A percentile compares a stretch with the other conserved stretches of the same genome.
phyloP scores from a whole-genome alignment of 139 green algal genomes.

The Chlamydomonas sphaeroides region DNA sequence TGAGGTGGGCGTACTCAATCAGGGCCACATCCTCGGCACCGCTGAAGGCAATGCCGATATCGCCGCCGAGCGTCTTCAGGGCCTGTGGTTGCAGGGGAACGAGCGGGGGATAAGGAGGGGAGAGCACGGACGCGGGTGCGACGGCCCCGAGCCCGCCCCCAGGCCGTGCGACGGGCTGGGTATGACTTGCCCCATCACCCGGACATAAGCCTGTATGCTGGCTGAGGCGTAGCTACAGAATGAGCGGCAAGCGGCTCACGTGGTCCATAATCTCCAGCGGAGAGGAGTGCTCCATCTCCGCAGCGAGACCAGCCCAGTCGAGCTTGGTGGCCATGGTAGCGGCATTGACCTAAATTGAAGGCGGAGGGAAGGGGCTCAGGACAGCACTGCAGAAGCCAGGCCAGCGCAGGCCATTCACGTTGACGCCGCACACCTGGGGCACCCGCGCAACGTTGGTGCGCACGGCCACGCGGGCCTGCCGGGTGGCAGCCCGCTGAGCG shows the following conservation, averaged over 20 bases:
- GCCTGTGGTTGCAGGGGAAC: too few relatives aligned
- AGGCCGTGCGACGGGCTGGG: too few relatives aligned
- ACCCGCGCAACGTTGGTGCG: conserved; percentile 8
- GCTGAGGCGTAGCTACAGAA: too few relatives aligned
- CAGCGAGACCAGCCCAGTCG: conserved; percentile 68
- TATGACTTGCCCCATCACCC: too few relatives aligned
- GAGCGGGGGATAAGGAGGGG: too few relatives aligned
- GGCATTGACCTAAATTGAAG: conserved; percentile 52
- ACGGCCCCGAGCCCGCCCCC: too few relatives aligned
- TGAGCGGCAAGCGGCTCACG: too few relatives aligned
- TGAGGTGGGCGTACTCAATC: conserved; percentile 97
- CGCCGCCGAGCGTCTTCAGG: conserved; percentile 85
- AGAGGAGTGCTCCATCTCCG: conserved; percentile 80
- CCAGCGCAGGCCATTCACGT: neutral
- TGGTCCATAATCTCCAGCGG: conserved; percentile 97
- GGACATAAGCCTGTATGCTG: too few relatives aligned
- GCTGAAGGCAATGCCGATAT: conserved; percentile 94
- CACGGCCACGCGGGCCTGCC: neutral
- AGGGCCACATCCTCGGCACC: conserved; percentile 98
- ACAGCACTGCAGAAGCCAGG: too few relatives aligned
- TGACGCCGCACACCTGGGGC: conserved; percentile 9
- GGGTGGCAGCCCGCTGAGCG: conserved; percentile 4
- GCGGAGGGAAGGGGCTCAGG: too few relatives aligned
- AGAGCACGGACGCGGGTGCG: too few relatives aligned
- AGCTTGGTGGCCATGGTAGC: conserved; percentile 43